Conservation (phyloP, 2,329 filamentous ascomycete genomes). For the Alternaria dauci region DNA sequence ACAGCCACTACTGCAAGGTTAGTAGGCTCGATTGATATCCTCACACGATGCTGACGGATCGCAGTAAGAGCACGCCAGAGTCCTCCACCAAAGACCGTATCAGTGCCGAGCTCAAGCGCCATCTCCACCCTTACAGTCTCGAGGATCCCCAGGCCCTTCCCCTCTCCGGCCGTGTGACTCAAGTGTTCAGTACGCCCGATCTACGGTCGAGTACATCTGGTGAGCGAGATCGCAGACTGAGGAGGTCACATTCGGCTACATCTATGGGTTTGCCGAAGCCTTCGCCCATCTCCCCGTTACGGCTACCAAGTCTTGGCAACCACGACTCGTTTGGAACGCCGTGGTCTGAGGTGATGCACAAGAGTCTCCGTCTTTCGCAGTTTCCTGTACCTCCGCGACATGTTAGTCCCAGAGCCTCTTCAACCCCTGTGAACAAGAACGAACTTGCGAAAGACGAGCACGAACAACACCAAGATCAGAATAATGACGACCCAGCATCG, state of each 20-base stretch:
- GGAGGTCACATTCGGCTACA: constrained; percentile 44
- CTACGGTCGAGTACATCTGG: constrained; percentile 28
- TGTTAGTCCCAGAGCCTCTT: constrained; percentile 21
- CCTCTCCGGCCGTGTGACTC: constrained; percentile 28
- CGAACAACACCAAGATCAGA: neutral
- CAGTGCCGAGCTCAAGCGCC: constrained; percentile 15
- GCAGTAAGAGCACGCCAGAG: constrained; percentile 38
- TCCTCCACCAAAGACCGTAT: constrained; percentile 32
- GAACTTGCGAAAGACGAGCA: neutral
- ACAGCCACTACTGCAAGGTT: constrained; percentile 39
- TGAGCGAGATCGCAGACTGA: constrained; percentile 29
- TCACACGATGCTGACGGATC: constrained; percentile 16
- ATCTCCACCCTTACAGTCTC: constrained; percentile 37
- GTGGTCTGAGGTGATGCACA: constrained; percentile 40
- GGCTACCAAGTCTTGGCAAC: constrained; percentile 40
- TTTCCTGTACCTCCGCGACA: constrained; percentile 31
- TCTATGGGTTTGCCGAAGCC: constrained; percentile 35
- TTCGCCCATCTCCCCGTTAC: constrained; percentile 33
- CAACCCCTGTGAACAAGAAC: constrained; percentile 8
- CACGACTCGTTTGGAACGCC: constrained; percentile 32
- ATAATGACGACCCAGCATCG: neutral
- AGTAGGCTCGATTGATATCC: neutral
- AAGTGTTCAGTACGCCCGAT: constrained; percentile 44
- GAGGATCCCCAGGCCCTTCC: constrained; percentile 22
- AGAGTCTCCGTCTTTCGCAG: constrained; percentile 44